phyloP scores from a whole-genome alignment of 768 basidiomycete species.

The Leccinum longicurvipes region DNA sequence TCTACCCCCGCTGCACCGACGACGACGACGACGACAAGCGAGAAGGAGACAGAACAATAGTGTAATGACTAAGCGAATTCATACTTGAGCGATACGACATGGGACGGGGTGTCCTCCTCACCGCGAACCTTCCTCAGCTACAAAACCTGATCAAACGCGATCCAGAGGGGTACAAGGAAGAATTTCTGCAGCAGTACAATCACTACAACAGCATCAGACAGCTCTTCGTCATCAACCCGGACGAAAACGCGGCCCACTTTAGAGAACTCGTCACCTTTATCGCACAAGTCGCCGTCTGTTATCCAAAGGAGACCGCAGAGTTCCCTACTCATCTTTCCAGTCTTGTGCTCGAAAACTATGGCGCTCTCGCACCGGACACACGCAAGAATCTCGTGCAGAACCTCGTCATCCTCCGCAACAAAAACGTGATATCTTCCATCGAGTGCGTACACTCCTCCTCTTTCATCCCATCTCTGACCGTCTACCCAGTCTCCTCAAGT shows the following conservation, averaged over 20 bases:
- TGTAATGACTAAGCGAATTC: conserved; percentile 19
- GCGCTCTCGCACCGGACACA: conserved; percentile 71
- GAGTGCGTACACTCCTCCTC: conserved; percentile 57
- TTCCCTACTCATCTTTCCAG: conserved; percentile 79
- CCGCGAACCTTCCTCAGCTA: conserved; percentile 88
- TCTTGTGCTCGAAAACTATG: conserved; percentile 77
- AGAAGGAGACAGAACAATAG: background rate
- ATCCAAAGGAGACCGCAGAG: conserved; percentile 84
- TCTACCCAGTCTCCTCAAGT: conserved; percentile 69
- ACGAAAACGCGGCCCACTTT: conserved; percentile 83
- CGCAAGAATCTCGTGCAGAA: conserved; percentile 85
- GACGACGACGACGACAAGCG: background rate
- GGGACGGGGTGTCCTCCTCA: conserved; percentile 46
- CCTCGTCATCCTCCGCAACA: conserved; percentile 89
- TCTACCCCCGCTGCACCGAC: background rate
- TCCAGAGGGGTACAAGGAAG: conserved; percentile 85
- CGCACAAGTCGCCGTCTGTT: conserved; percentile 75
- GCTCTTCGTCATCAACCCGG: conserved; percentile 78
- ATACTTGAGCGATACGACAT: background rate
- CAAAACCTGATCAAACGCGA: conserved; percentile 98
- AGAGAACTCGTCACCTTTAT: conserved; percentile 89
- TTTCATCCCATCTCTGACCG: conserved; percentile 2
- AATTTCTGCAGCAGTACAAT: conserved; percentile 95
- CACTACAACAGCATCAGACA: conserved; percentile 87
- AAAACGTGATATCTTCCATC: conserved; percentile 87